Evolutionary conservation across 345 rosid genomes (phyloP).

Genomic region (Alliaria petiolata): DNA sequence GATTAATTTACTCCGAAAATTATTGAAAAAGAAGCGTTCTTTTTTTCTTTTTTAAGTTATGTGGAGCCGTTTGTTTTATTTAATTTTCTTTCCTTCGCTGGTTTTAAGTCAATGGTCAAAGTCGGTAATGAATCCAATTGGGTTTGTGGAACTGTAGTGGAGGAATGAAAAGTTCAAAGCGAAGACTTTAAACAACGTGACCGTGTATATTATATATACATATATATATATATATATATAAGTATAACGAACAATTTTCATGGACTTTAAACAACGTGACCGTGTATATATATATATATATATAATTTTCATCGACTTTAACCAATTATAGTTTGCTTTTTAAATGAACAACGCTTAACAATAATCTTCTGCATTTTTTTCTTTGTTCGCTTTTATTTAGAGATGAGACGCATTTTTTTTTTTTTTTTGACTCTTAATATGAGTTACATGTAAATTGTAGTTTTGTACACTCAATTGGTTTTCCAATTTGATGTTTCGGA

Average conservation of each 20-base stretch:
- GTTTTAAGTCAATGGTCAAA: conserved; percentile 9
- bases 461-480: not conserved
- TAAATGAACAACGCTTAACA: too few species aligned
- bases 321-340: too few species aligned
- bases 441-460: not conserved
- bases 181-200: not conserved
- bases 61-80: not conserved
- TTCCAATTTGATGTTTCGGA: conserved; percentile 1
- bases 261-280: not conserved
- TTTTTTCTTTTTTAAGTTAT: too few species aligned
- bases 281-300: not conserved
- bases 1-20: too few species aligned
- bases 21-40: too few species aligned
- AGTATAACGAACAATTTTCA: too few species aligned
- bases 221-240: too few species aligned
- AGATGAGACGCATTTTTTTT: not conserved
- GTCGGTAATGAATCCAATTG: not conserved
- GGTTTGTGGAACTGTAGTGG: not conserved
- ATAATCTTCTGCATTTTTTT: too few species aligned
- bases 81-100: not conserved
- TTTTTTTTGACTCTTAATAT: not conserved
- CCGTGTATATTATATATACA: not conserved
- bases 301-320: too few species aligned
- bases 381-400: not conserved
- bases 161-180: not conserved